A percentile compares a stretch with the other conserved stretches of the same genome.
Evolutionary conservation across 108 stramenopile genomes (phyloP).

Genomic region (Bacterosira constricta): DNA sequence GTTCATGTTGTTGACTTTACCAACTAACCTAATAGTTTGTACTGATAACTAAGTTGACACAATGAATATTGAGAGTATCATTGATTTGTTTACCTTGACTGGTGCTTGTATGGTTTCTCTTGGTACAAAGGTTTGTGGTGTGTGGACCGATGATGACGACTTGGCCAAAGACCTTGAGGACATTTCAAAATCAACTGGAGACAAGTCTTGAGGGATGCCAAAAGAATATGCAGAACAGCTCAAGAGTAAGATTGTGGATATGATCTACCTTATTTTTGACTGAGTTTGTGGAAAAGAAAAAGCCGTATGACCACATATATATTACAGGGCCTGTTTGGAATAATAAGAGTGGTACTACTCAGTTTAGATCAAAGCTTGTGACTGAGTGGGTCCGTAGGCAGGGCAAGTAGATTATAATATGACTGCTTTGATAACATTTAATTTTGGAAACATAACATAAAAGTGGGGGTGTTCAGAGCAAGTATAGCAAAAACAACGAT

Average conservation of each 20-base stretch:
- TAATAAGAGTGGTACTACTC: conserved; percentile 82
- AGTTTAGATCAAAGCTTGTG: conserved; percentile 90
- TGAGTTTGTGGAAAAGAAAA: conserved; percentile 89
- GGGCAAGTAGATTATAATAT: conserved; percentile 38
- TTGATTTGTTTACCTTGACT: conserved; percentile 91
- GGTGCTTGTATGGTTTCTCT: conserved; percentile 90
- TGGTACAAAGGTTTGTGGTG: conserved; percentile 71
- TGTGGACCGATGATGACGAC: conserved; percentile 87
- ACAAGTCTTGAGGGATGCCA: conserved; percentile 91
- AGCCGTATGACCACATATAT: conserved; percentile 85
- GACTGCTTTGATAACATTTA: too few relatives aligned
- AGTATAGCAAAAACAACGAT: too few relatives aligned
- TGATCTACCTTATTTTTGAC: conserved; percentile 87
- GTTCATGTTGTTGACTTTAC: too few relatives aligned
- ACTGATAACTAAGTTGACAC: too few relatives aligned
- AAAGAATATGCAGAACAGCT: conserved; percentile 78
- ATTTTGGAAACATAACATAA: too few relatives aligned
- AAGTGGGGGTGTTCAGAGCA: too few relatives aligned
- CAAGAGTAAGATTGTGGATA: conserved; percentile 84
- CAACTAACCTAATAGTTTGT: too few relatives aligned
- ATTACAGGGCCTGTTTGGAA: conserved; percentile 95
- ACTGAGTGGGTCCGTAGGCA: conserved; percentile 86
- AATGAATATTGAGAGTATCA: too few relatives aligned
- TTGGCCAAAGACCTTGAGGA: conserved; percentile 81
- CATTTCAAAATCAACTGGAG: conserved; percentile 77